Conservation (phyloP, 192 early-diverging fungal species). For the Coemansia sp. region DNA sequence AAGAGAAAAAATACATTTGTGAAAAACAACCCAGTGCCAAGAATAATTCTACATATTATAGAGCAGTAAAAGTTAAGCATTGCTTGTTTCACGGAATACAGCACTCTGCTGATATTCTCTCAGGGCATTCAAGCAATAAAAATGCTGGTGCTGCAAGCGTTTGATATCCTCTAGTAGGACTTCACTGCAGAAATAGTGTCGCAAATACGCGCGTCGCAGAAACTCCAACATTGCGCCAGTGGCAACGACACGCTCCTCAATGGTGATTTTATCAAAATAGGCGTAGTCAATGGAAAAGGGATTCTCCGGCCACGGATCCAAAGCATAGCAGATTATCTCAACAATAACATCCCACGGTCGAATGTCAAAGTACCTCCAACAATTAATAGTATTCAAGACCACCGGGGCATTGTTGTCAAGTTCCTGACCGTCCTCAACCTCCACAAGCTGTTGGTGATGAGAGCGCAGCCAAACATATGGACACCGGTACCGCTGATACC, state of each 20-base stretch:
- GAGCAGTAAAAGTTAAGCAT: neutral
- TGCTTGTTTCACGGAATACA: slow-evolving; percentile 15
- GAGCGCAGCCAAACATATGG: slow-evolving; percentile 73
- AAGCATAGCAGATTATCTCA: slow-evolving; percentile 62
- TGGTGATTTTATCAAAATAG: slow-evolving; percentile 61
- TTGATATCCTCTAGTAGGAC: slow-evolving; percentile 44
- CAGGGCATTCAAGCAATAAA: slow-evolving; percentile 39
- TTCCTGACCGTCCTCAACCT: slow-evolving; percentile 49
- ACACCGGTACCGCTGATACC: slow-evolving; percentile 68
- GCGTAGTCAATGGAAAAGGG: slow-evolving; percentile 64
- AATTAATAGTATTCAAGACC: slow-evolving; percentile 62
- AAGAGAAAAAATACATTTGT: neutral
- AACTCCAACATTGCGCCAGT: slow-evolving; percentile 71
- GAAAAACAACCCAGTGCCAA: neutral
- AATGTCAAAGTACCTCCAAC: slow-evolving; percentile 65
- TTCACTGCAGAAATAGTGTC: slow-evolving; percentile 55
- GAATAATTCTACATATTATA: neutral
- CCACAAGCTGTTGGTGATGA: slow-evolving; percentile 60
- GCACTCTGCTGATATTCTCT: slow-evolving; percentile 37
- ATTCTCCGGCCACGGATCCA: slow-evolving; percentile 61
- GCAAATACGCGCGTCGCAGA: slow-evolving; percentile 59
- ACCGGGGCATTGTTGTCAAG: slow-evolving; percentile 63
- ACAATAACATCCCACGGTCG: slow-evolving; percentile 67
- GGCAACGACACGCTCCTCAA: slow-evolving; percentile 64
- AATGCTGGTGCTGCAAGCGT: slow-evolving; percentile 37